phyloP scores from a whole-genome alignment of 306 rosid species.

The Lotus japonicus region DNA sequence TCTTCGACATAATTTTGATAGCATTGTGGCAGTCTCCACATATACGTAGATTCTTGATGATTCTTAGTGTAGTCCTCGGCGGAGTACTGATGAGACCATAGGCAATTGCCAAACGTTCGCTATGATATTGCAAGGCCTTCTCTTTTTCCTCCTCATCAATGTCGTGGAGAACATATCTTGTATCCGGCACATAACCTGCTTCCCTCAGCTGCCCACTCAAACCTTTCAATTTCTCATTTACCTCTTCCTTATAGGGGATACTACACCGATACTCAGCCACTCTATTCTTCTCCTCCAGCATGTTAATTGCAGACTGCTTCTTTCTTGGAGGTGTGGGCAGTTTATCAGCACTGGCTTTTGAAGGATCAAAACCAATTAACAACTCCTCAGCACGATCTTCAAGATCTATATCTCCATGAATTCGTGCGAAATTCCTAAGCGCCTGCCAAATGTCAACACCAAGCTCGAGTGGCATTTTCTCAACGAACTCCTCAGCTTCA shows the following conservation, averaged over 20 bases:
- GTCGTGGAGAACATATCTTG: conserved; percentile 88
- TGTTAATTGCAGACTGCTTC: conserved; percentile 53
- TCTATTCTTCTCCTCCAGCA: conserved; percentile 72
- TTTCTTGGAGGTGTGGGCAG: conserved; percentile 44
- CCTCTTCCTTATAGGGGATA: conserved; percentile 45
- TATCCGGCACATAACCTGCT: conserved; percentile 93
- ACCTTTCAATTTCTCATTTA: conserved; percentile 46
- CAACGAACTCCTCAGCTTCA: conserved; percentile 67
- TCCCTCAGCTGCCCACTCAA: conserved; percentile 79
- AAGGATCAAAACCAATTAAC: conserved; percentile 41
- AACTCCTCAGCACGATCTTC: conserved; percentile 59
- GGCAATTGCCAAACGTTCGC: conserved; percentile 89
- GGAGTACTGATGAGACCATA: conserved; percentile 96
- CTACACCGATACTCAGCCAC: conserved; percentile 44
- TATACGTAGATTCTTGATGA: conserved; percentile 87
- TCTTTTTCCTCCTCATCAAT: conserved; percentile 87
- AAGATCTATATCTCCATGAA: conserved; percentile 79
- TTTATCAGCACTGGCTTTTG: conserved; percentile 29
- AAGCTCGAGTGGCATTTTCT: conserved; percentile 49
- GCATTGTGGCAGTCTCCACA: conserved; percentile 98
- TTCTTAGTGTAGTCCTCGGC: conserved; percentile 87
- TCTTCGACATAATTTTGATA: conserved; percentile 78
- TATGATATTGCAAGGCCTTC: conserved; percentile 88
- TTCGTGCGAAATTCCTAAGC: conserved; percentile 40
- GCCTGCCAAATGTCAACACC: conserved; percentile 42